Conservation (phyloP, 2,329 filamentous ascomycete species). For the Aspergillus transmontanensis region DNA sequence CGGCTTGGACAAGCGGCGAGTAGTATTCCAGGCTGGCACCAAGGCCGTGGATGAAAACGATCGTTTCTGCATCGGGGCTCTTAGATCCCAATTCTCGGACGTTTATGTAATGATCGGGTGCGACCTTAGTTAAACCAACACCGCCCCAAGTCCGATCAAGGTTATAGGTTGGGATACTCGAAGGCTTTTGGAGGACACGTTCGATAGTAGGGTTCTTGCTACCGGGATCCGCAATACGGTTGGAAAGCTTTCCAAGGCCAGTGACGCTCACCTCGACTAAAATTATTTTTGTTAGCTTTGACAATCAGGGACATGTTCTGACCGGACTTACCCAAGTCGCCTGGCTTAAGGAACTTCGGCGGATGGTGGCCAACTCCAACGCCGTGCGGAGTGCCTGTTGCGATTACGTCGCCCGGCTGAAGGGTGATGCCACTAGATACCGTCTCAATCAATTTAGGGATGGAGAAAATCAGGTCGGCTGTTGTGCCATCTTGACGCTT, state of each 20-base stretch:
- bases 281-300: background rate
- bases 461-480: conserved; percentile 53
- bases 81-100: conserved; percentile 21
- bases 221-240: conserved; percentile 38
- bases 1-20: conserved; percentile 44
- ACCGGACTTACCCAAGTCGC: conserved; percentile 28
- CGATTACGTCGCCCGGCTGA: conserved; percentile 53
- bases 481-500: conserved; percentile 53
- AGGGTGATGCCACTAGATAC: conserved; percentile 55
- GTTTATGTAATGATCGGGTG: conserved; percentile 41
- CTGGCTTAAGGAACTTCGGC: conserved; percentile 44
- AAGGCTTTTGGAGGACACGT: conserved; percentile 18
- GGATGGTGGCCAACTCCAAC: conserved; percentile 53
- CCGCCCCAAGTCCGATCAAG: conserved; percentile 29
- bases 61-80: conserved; percentile 23
- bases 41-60: conserved; percentile 60
- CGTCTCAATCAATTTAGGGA: conserved; percentile 51
- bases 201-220: conserved; percentile 30
- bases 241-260: conserved; percentile 45
- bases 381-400: conserved; percentile 53
- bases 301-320: background rate
- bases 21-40: conserved; percentile 52
- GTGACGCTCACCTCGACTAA: conserved; percentile 47
- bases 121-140: conserved; percentile 41
- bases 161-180: conserved; percentile 34